Base-by-base conservation (phyloP, 768 basidiomycete species). In the Pisolithus orientalis region DNA sequence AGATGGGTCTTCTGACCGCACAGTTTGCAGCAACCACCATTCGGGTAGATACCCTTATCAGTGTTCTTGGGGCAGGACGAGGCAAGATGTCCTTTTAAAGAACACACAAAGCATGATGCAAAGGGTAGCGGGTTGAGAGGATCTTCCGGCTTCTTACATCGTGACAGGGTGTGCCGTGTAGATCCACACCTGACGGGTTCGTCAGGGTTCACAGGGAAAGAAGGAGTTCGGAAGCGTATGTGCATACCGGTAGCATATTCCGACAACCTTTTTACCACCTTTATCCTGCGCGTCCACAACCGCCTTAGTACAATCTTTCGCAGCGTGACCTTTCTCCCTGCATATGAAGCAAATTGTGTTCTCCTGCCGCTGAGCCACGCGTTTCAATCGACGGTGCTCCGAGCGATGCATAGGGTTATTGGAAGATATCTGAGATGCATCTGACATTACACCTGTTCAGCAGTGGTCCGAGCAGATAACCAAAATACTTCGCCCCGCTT, bases 91-190 rank as follows among this genome's bases (percentile, higher is more conserved):
- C 94, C 94, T 59, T 79, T 84, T 4, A 75, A 77, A 4, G 80
- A 82, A 64, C 94, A 97, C 17, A 97, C 87, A 64, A 93, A 97
- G 70, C 94, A 97, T 4, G 85, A 88, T 0, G 94, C 94, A 59
- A 83, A 93, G 1, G 94, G 94, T 3, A 92, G 74, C 1, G 87
- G 86, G 52, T 90, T 75, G 16, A 63, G 65, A 10, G 79, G 74
- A 64, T 91, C 78, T 17, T 71, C 70, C 5, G 80, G 75, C 59
- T 83, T 83, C 54, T 75, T 84, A 67, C 94, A 97, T 32, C 73
- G 75, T n/a, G 89, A 82, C 2, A 97, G 76, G 13, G 76, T 85
- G 58, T 97, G 94, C 49, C 75, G 79, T 5, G 73, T 76, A 2
- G 91, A 91, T 43, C 91, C 88, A 58, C 94, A 96, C 59, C 94